Base-by-base conservation (phyloP, 148 eudicot genomes). In the Hydrangea macrophylla region DNA sequence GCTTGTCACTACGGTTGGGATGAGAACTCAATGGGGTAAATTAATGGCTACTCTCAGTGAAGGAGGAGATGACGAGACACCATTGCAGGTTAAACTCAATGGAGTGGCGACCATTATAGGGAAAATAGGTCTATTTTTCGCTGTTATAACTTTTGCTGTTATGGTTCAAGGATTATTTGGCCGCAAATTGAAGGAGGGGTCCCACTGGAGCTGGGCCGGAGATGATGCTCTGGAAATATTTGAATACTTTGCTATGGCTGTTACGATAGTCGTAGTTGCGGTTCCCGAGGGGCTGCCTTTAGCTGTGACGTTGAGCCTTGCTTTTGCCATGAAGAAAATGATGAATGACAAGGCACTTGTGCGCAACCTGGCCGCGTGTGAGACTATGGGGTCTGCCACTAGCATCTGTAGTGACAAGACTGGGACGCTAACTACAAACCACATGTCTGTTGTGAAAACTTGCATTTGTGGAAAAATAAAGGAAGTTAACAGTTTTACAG, bases 21-120 rank as follows among this genome's bases (percentile, higher is more conserved):
- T 90, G 96, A 90, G 90, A 77, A 90, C 96, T 10, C 96, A 90
- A 73, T 90, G 96, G 96, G 96, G 96, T 22, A 90, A 90, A 77
- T 69, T 90, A 69, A 85, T 90, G 86, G 96, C 92, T 58, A 85
- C 96, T 35, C 81, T 90, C 31, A 85, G 86, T 72, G 92, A 90
- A 80, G 96, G 90, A 31, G 96, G 96, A 63, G 96, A 90, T 75
- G 96, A 90, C 35, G 96, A 90, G 79, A 90, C 96, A 30, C 96
- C 96, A 22, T 74, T 90, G 71, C 96, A 90, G 73, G 96, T 90
- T 55, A 90, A 90, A 69, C 74, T 90, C 58, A 90, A 90, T 75
- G 96, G 96, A 62, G 96, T 90, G 51, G 96, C 96, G 22, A 90
- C 96, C 36, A 83, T 90, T 39, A 90, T 90, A 48, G 96, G 96